Evolutionary conservation across 2,329 filamentous ascomycete genomes (phyloP), one percentile per base, ranked within the genome.

Genomic region (Escovopsis sp.): DNA sequence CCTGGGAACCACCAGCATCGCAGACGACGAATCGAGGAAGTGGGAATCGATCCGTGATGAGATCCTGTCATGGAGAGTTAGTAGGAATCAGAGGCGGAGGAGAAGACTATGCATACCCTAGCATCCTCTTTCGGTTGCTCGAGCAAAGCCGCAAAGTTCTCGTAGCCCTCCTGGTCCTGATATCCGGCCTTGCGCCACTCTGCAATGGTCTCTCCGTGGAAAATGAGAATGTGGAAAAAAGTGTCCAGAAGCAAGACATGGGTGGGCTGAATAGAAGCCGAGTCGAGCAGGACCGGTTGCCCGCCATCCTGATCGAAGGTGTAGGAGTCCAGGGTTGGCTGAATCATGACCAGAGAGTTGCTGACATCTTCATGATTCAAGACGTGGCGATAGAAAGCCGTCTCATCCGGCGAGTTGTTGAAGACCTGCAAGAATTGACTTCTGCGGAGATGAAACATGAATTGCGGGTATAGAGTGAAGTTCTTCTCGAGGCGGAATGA

Each of bases 221-320:
- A 98, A 54, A 98, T 98, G 43, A 98, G 77, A 48, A 98, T 98
- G 61, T 98, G 91, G 75, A 98, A 98, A 71, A 98, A 98, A 0
- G 91, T 96, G 56, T 98, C 91, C 43, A 98, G 80, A 10, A 98
- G 77, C 40, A 98, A 74, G 47, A 96, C 85, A 46, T 94, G 93
- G 19, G 88, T 85, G 9, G 87, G 82, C 58, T 96, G 89, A 53
- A 98, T 98, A 6, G 87, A 95, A 33, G 87, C 88, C 12, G 89
- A 96, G 61, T 98, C 91, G 33, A 98, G 75, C 23, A 98, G 69
- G n/a, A 98, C 91, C 2, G 91, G 89, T 49, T 88, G 78, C 38
- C 85, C 82, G 26, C 88, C 88, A 47, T 96, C 89, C 55, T 94
- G 86, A 52, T 96, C 89, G 57, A 98, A 88, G 2, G 87, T 94